A percentile compares a stretch with the other conserved stretches of the same genome.
Evolutionary conservation across 345 rosid genomes (phyloP).

Genomic region (Carallia pectinifolia): DNA sequence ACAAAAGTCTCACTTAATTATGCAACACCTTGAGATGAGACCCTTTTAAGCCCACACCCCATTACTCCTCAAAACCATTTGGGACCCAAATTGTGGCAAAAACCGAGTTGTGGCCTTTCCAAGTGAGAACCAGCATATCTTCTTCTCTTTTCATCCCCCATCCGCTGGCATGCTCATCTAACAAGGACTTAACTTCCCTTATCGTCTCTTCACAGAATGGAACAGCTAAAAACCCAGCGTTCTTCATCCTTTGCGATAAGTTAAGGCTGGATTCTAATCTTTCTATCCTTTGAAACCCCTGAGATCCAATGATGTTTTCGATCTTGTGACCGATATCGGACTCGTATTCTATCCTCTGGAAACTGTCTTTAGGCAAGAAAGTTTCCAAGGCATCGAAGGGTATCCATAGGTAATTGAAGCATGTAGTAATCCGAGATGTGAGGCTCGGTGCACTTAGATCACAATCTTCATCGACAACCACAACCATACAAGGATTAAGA

Average conservation of each 20-base stretch:
- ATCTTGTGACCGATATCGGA: conserved; percentile 62
- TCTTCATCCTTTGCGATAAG: conserved; percentile 50
- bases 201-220: conserved; percentile 57
- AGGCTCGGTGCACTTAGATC: conserved; percentile 49
- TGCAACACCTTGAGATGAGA: conserved; percentile 4
- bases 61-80: conserved; percentile 26
- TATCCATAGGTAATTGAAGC: conserved; percentile 74
- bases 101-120: conserved; percentile 80
- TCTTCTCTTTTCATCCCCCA: conserved; percentile 83
- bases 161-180: conserved; percentile 67
- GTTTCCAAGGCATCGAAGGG: conserved; percentile 71
- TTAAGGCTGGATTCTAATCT: conserved; percentile 49
- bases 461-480: conserved; percentile 61
- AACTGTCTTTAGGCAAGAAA: conserved; percentile 60
- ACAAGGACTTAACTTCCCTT: conserved; percentile 45
- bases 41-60: conserved; percentile 5
- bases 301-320: conserved; percentile 50
- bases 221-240: conserved; percentile 37
- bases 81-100: conserved; percentile 65
- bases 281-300: conserved; percentile 52
- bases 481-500: conserved; percentile 45
- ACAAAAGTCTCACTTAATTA: background rate
- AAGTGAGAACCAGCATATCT: conserved; percentile 60
- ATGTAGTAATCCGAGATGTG: conserved; percentile 46
- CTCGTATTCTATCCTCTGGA: conserved; percentile 60